These are phyloP conservation scores for Pseudozyma thailandica DNA, from an alignment of 1,284 basidiomycete genomes.

Conservation along the genomic window DNA sequence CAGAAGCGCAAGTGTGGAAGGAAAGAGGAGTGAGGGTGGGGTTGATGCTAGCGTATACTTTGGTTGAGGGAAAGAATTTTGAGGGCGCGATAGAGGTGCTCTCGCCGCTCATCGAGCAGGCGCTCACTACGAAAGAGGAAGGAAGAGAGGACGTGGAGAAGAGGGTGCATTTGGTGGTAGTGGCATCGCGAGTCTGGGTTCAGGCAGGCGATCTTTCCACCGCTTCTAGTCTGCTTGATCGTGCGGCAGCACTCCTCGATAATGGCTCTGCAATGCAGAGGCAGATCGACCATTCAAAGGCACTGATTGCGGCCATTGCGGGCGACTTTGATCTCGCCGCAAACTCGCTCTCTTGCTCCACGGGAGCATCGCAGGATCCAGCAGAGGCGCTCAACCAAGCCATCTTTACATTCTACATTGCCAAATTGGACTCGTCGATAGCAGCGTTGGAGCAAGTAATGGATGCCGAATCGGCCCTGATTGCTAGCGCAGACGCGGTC, in stretches of 20 bases:
- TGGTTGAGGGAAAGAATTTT: slow-evolving; percentile 34
- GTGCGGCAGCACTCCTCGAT: background rate
- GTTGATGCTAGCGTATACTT: slow-evolving; percentile 21
- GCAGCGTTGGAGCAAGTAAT: slow-evolving; percentile 22
- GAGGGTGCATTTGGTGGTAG: slow-evolving; percentile 8
- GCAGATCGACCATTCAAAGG: background rate
- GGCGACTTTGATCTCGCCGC: slow-evolving; percentile 20
- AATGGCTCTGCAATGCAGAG: background rate
- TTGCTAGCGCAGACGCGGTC: slow-evolving; percentile 30
- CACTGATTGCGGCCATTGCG: slow-evolving; percentile 1
- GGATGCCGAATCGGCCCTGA: background rate
- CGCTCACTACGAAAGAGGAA: background rate
- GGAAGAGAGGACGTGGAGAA: background rate
- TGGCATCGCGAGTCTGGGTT: slow-evolving; percentile 16
- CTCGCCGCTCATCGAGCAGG: slow-evolving; percentile 13
- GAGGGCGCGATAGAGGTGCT: slow-evolving; percentile 25
- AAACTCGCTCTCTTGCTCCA: background rate
- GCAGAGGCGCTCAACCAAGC: slow-evolving; percentile 10
- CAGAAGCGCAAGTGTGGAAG: slow-evolving; percentile 18
- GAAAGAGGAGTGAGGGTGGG: slow-evolving; percentile 18
- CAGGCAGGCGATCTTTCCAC: slow-evolving; percentile 14
- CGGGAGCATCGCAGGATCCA: background rate
- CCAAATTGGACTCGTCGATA: slow-evolving; percentile 29
- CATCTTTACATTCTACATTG: slow-evolving; percentile 29
- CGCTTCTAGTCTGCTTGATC: slow-evolving; percentile 1